Base-by-base conservation (phyloP, 2,329 filamentous ascomycete species). In the Raffaelea arxii region DNA sequence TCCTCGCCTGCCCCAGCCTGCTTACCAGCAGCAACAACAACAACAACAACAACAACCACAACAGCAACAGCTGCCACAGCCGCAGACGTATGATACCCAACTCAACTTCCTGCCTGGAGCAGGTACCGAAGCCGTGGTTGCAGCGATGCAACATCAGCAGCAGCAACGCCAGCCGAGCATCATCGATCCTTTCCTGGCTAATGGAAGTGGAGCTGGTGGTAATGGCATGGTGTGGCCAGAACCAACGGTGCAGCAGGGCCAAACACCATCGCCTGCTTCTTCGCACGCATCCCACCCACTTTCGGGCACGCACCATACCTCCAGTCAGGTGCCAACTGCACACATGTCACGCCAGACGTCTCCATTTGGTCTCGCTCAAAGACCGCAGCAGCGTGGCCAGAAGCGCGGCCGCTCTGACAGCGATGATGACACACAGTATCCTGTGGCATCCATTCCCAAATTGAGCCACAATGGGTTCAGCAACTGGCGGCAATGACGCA, bases 341-440 rank as follows among this genome's bases (percentile, higher is more conserved):
- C n/a, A n/a, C n/a, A n/a, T n/a, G n/a, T n/a, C n/a, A n/a, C n/a
- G n/a, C n/a, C n/a, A n/a, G n/a, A n/a, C n/a, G n/a, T n/a, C n/a
- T n/a, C n/a, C n/a, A n/a, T n/a, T n/a, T n/a, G n/a, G n/a, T n/a
- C n/a, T n/a, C n/a, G n/a, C n/a, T n/a, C n/a, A n/a, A n/a, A n/a
- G n/a, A n/a, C 32, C 16, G 6, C 32, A 36, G 14, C 12, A 9
- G 11, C 53, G 49, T 16, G 54, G 58, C 11, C 61, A 57, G 50
- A 65, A 63, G 56, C 56, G 62, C 14, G 54, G 56, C 35, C 60
- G 62, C 40, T 54, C 56, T 6, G 61, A 64, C 43, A 62, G 59
- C 50, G 47, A 56, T 2, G 62, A 58, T 12, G 56, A 50, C 9
- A 18, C 21, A n/a, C 51, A 43, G 9, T 56, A 55, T 43, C 54